Evolutionary conservation across 2,329 filamentous ascomycete genomes (phyloP).

Genomic region (Aspergillus sp.): DNA sequence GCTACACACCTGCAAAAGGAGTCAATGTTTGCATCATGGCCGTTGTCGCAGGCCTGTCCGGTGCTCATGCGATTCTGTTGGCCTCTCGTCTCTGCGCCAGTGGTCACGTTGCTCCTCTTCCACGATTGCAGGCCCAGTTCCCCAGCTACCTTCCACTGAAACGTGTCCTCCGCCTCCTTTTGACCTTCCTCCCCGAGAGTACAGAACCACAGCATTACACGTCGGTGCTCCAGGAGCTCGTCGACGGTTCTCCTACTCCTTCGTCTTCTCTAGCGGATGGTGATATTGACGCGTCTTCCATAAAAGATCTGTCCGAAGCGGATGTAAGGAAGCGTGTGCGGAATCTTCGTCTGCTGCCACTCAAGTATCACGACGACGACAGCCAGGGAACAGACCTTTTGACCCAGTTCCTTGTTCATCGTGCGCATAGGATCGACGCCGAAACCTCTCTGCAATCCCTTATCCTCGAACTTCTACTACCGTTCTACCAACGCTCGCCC

Average conservation of each 20-base stretch:
- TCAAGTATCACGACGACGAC: slow-evolving; percentile 39
- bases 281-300: slow-evolving; percentile 39
- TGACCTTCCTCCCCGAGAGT: slow-evolving; percentile 55
- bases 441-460: slow-evolving; percentile 52
- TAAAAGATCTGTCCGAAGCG: slow-evolving; percentile 42
- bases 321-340: slow-evolving; percentile 46
- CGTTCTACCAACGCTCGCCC: slow-evolving; percentile 48
- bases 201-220: slow-evolving; percentile 44
- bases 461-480: slow-evolving; percentile 47
- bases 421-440: slow-evolving; percentile 51
- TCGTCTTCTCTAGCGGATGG: slow-evolving; percentile 10
- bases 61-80: slow-evolving; percentile 51
- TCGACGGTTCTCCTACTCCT: slow-evolving; percentile 22
- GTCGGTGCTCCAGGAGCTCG: slow-evolving; percentile 42
- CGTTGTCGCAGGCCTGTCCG: slow-evolving; percentile 37
- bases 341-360: slow-evolving; percentile 44
- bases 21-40: slow-evolving; percentile 25
- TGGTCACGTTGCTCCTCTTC: slow-evolving; percentile 46
- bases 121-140: slow-evolving; percentile 43
- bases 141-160: slow-evolving; percentile 43
- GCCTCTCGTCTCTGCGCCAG: slow-evolving; percentile 49
- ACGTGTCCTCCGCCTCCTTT: slow-evolving; percentile 50
- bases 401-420: slow-evolving; percentile 52
- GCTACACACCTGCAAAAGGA: background rate
- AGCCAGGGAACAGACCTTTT: slow-evolving; percentile 42